Evolutionary conservation across 495 filamentous ascomycete genomes (phyloP).

Genomic region (Pyronema omphalodes): DNA sequence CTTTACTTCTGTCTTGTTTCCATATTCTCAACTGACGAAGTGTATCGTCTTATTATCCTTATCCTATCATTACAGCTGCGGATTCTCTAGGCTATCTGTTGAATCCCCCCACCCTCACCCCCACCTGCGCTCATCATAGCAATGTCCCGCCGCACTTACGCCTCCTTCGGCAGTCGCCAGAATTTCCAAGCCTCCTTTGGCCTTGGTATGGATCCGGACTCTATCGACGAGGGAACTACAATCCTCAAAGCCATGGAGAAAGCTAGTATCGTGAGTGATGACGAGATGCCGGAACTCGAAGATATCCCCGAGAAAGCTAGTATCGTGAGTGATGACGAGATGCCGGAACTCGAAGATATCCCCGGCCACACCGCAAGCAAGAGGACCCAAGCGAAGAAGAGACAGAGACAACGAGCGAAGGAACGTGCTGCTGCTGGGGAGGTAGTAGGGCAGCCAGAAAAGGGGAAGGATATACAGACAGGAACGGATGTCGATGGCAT

Average conservation of each 20-base stretch:
- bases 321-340: background rate
- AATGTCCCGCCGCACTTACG: background rate
- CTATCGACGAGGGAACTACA: conserved; percentile 7
- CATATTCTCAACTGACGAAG: no score
- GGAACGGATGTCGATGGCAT: no score
- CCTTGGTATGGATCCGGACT: conserved; percentile 7
- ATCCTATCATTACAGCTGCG: background rate
- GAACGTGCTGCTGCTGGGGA: no score
- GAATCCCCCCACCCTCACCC: background rate
- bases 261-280: background rate
- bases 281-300: no score
- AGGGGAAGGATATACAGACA: no score
- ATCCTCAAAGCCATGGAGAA: conserved; percentile 7
- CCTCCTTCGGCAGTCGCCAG: background rate
- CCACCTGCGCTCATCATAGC: background rate
- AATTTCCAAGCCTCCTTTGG: conserved; percentile 14
- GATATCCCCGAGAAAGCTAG: background rate
- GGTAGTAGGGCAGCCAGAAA: no score
- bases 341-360: no score
- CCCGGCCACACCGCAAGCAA: no score
- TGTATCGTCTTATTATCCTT: background rate
- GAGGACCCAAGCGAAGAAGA: no score
- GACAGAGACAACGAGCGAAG: no score
- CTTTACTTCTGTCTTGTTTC: no score
- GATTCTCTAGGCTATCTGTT: no score